Conservation (phyloP, 2,329 filamentous ascomycete species). For the Trichoderma koningii region DNA sequence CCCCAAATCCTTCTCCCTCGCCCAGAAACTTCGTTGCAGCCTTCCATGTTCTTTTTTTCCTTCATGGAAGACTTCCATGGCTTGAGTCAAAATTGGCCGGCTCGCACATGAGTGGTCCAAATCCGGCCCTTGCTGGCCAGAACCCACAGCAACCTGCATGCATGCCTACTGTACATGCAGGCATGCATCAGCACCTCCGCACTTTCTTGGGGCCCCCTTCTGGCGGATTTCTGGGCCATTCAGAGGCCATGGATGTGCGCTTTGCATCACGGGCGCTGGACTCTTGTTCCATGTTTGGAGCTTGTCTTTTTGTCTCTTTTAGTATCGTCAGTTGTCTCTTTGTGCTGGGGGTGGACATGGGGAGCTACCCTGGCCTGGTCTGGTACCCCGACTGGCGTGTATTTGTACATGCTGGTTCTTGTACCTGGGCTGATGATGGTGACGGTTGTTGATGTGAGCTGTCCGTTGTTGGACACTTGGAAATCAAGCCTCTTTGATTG, state of each 20-base stretch:
- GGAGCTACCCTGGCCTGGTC: slow-evolving; percentile 3
- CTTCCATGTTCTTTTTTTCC: slow-evolving; percentile 23
- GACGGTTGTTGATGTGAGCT: too few relatives aligned
- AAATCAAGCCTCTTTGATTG: too few relatives aligned
- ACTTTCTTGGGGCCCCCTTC: background rate
- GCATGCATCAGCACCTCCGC: slow-evolving; percentile 19
- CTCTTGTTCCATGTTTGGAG: background rate
- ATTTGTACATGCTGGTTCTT: background rate
- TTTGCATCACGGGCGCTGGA: slow-evolving; percentile 14
- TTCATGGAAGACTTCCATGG: slow-evolving; percentile 27
- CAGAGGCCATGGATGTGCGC: slow-evolving; percentile 16
- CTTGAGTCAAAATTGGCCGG: slow-evolving; percentile 21
- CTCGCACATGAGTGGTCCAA: slow-evolving; percentile 23
- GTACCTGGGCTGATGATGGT: background rate
- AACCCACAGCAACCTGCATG: too few relatives aligned
- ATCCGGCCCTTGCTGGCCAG: slow-evolving; percentile 1
- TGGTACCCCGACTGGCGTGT: background rate
- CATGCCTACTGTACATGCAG: background rate
- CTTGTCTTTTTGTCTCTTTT: too few relatives aligned
- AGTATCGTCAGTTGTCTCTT: too few relatives aligned
- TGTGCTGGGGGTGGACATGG: too few relatives aligned
- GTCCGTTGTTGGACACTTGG: too few relatives aligned
- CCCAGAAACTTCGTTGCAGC: slow-evolving; percentile 24
- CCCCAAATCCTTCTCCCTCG: background rate
- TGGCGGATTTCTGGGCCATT: background rate